These are phyloP conservation scores for Aspergillus alliaceus DNA, from an alignment of 2,329 filamentous ascomycete species.

Conservation along the genomic window DNA sequence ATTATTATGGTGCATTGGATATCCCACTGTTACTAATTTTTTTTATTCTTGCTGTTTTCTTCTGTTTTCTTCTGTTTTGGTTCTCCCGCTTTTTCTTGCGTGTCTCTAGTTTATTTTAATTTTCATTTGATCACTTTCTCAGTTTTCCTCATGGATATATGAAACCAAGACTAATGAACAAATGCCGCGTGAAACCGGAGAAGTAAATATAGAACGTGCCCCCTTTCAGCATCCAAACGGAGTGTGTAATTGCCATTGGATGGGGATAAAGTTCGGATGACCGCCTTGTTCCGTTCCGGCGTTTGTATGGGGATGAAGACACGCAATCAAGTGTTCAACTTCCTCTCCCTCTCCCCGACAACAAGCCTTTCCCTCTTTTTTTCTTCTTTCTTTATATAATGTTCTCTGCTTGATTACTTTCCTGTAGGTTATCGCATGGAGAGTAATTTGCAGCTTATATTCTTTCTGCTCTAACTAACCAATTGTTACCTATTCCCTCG, in stretches of 20 bases:
- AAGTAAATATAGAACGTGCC: neutral
- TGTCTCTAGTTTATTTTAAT: neutral
- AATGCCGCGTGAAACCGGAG: neutral
- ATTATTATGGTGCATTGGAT: constrained; percentile 3
- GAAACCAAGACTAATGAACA: neutral
- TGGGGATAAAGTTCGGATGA: constrained; percentile 11
- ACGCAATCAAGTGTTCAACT: constrained; percentile 18
- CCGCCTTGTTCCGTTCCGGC: constrained; percentile 24
- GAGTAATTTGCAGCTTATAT: constrained; percentile 1
- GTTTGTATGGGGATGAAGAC: constrained; percentile 16
- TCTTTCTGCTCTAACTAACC: constrained; percentile 4
- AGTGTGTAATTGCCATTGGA: neutral
- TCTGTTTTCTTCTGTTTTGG: neutral
- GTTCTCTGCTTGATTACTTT: constrained; percentile 16
- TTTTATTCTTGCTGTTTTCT: neutral
- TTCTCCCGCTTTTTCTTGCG: neutral
- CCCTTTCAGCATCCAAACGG: neutral
- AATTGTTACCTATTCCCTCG: constrained; percentile 1
- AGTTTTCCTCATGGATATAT: neutral
- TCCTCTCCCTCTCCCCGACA: neutral
- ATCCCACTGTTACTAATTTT: neutral
- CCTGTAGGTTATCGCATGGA: constrained; percentile 9
- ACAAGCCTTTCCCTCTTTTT: constrained; percentile 7
- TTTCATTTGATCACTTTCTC: neutral
- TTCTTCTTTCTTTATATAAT: constrained; percentile 14